A percentile compares a stretch with the other conserved stretches of the same genome.
Evolutionary conservation across 257 asterid genomes (phyloP).

Genomic region (Craterostigma plantagineum): DNA sequence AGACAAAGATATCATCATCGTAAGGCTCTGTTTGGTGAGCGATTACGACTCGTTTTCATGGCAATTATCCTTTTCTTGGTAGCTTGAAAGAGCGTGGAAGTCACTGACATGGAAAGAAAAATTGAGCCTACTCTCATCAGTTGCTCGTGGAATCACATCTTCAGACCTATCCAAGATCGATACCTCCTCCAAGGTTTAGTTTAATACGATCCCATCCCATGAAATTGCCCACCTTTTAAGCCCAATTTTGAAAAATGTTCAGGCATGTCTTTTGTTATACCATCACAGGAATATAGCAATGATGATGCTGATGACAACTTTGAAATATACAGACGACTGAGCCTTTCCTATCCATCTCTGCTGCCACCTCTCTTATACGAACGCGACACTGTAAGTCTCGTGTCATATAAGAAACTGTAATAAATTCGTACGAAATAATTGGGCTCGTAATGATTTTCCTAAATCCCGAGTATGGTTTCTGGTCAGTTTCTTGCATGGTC

Average conservation of each 20-base stretch:
- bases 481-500: constrained; percentile 86
- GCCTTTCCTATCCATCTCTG: constrained; percentile 65
- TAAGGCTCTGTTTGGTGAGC: no score
- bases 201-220: no score
- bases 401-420: background rate
- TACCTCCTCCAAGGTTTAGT: constrained; percentile 25
- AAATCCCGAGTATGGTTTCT: background rate
- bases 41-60: background rate
- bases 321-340: constrained; percentile 56
- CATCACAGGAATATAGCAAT: constrained; percentile 24
- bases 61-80: constrained; percentile 10
- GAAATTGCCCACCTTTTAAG: no score
- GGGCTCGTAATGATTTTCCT: no score
- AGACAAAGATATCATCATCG: no score
- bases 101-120: constrained; percentile 67
- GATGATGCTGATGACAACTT: constrained; percentile 20
- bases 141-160: constrained; percentile 48
- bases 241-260: no score
- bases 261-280: background rate
- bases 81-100: constrained; percentile 93
- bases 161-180: constrained; percentile 25
- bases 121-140: constrained; percentile 36
- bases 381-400: constrained; percentile 58
- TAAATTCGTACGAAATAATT: background rate
- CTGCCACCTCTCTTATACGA: constrained; percentile 69